These are phyloP conservation scores for Fomitopsis betulina DNA, from an alignment of 1,284 basidiomycete species.

Conservation along the genomic window DNA sequence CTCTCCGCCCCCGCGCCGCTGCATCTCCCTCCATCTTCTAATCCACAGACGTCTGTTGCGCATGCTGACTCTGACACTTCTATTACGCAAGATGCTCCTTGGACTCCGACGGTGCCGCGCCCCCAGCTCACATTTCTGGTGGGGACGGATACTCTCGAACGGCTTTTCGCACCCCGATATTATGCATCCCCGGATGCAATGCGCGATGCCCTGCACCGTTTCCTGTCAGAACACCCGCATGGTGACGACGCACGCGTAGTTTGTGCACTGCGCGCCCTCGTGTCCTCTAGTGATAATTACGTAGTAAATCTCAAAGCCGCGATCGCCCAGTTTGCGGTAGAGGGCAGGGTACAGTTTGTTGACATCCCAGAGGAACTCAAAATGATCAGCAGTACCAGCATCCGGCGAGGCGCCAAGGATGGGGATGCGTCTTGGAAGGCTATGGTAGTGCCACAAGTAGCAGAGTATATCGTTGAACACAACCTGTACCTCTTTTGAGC, in stretches of 20 bases:
- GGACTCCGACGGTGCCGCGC: slow-evolving; percentile 1
- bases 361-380: slow-evolving; percentile 55
- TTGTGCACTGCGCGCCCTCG: slow-evolving; percentile 55
- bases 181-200: slow-evolving; percentile 60
- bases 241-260: slow-evolving; percentile 67
- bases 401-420: slow-evolving; percentile 47
- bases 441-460: slow-evolving; percentile 40
- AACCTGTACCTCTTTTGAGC: slow-evolving; percentile 38
- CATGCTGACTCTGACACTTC: too few species aligned
- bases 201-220: slow-evolving; percentile 47
- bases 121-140: slow-evolving; percentile 31
- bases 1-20: slow-evolving; percentile 3
- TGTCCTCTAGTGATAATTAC: slow-evolving; percentile 20
- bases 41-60: background rate
- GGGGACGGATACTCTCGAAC: slow-evolving; percentile 86
- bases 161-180: slow-evolving; percentile 80
- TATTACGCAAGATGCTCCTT: background rate
- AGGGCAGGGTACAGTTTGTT: slow-evolving; percentile 50
- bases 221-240: slow-evolving; percentile 46
- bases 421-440: slow-evolving; percentile 32
- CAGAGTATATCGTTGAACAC: slow-evolving; percentile 45
- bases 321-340: slow-evolving; percentile 47
- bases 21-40: background rate
- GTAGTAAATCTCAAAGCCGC: slow-evolving; percentile 29
- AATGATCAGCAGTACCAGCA: slow-evolving; percentile 69